Conservation (phyloP, 305 asterid genomes). For the Solanum hybrid region DNA sequence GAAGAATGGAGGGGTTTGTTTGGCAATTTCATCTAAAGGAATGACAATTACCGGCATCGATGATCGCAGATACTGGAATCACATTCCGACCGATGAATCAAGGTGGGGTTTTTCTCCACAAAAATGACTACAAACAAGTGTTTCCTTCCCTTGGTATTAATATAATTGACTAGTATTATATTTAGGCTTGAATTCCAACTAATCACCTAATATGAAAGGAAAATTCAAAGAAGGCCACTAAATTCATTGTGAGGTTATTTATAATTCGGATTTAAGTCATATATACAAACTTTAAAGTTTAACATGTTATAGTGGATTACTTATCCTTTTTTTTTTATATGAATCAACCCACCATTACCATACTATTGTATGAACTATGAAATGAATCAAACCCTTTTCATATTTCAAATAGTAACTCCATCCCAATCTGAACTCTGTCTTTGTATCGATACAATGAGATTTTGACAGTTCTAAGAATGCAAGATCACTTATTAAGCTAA, state of each 20-base stretch:
- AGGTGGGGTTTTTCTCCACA: slow-evolving; percentile 27
- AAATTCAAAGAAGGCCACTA: neutral
- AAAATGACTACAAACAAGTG: neutral
- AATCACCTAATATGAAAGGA: neutral
- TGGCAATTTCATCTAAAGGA: slow-evolving; percentile 64
- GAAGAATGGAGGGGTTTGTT: slow-evolving; percentile 62
- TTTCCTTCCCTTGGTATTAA: neutral
- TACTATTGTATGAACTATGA: neutral
- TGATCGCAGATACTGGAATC: slow-evolving; percentile 88
- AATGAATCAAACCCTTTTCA: neutral
- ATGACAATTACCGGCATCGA: slow-evolving; percentile 67
- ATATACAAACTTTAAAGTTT: neutral
- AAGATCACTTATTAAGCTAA: neutral
- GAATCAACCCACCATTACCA: neutral
- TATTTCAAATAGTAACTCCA: neutral
- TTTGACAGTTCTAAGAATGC: neutral
- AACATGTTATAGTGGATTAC: neutral
- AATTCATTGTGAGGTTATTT: neutral
- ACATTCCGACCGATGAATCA: slow-evolving; percentile 50
- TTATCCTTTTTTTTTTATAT: neutral
- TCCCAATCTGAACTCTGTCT: neutral
- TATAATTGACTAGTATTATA: neutral
- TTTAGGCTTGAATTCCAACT: neutral
- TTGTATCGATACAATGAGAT: neutral
- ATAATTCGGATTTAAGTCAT: neutral